These are phyloP conservation scores for Amaranthus hypochondriacus DNA, from an alignment of 148 eudicot species.

Conservation along the genomic window DNA sequence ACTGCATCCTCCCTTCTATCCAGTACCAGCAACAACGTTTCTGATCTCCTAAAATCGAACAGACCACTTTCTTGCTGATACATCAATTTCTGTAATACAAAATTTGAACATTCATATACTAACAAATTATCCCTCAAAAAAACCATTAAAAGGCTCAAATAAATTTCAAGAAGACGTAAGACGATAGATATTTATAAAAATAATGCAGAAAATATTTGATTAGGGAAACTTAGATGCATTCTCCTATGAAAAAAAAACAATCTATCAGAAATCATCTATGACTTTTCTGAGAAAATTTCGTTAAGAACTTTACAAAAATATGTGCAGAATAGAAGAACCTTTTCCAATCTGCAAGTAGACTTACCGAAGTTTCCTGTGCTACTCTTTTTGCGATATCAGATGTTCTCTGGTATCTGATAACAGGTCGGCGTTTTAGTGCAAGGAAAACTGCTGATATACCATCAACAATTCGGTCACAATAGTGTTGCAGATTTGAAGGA, in stretches of 20 bases:
- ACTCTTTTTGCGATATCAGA: constrained; percentile 93
- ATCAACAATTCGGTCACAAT: constrained; percentile 83
- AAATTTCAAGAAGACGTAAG: not conserved
- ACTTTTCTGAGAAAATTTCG: not conserved
- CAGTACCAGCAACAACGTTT: constrained; percentile 71
- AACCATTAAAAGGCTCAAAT: not conserved
- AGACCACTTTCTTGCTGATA: constrained; percentile 97
- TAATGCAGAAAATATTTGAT: not conserved
- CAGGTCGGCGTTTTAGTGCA: constrained; percentile 80
- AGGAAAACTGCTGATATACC: constrained; percentile 85
- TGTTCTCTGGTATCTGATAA: constrained; percentile 82
- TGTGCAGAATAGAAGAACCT: not conserved
- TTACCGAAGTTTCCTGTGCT: constrained; percentile 79
- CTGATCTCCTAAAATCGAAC: constrained; percentile 89
- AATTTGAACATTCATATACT: constrained; percentile 1
- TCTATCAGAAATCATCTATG: not conserved
- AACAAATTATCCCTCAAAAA: not conserved
- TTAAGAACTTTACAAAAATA: not conserved
- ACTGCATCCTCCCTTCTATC: constrained; percentile 98
- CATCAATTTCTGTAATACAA: constrained; percentile 70
- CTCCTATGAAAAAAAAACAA: not conserved
- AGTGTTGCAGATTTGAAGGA: constrained; percentile 64
- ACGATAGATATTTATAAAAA: not conserved
- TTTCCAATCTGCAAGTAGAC: constrained; percentile 24
- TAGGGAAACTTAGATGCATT: not conserved